phyloP scores from a whole-genome alignment of 2,329 filamentous ascomycete species.

The Lachnellula willkommii region DNA sequence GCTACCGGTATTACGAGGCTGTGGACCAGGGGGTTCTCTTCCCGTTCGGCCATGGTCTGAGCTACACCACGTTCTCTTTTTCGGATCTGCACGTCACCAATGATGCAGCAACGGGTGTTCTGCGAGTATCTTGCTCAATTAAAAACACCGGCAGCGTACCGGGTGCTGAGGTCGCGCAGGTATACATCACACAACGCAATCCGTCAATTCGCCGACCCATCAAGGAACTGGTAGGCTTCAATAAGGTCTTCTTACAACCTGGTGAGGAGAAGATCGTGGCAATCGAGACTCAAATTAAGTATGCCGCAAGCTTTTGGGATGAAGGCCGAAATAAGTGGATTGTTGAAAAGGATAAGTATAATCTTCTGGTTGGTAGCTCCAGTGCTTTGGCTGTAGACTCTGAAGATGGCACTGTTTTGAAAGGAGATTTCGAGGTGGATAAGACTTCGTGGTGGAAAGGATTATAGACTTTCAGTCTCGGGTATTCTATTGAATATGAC shows the following conservation, averaged over 20 bases:
- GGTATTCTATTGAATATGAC: too few species aligned
- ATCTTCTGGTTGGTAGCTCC: slow-evolving; percentile 55
- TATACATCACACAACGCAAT: slow-evolving; percentile 50
- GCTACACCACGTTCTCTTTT: slow-evolving; percentile 60
- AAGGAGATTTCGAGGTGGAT: slow-evolving; percentile 48
- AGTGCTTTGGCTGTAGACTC: slow-evolving; percentile 31
- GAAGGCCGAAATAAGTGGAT: slow-evolving; percentile 62
- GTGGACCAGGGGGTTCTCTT: slow-evolving; percentile 56
- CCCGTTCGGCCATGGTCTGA: slow-evolving; percentile 68
- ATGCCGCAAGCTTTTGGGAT: slow-evolving; percentile 65
- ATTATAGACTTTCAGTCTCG: slow-evolving; percentile 35
- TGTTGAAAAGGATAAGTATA: slow-evolving; percentile 60
- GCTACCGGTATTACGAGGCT: slow-evolving; percentile 68
- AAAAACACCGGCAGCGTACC: slow-evolving; percentile 42
- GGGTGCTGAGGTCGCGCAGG: slow-evolving; percentile 53
- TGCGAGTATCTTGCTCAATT: too few species aligned
- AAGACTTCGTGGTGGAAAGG: slow-evolving; percentile 66
- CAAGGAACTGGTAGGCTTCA: slow-evolving; percentile 62
- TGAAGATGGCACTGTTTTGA: slow-evolving; percentile 42
- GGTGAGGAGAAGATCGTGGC: slow-evolving; percentile 53
- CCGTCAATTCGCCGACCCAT: slow-evolving; percentile 48
- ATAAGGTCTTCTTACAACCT: slow-evolving; percentile 56
- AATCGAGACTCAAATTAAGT: slow-evolving; percentile 57
- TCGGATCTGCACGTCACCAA: too few species aligned
- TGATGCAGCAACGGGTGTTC: too few species aligned